Percentiles rank a stretch among this genome's conserved stretches.
phyloP scores from a whole-genome alignment of 306 rosid species.

The barrel medic (Medicago truncatula) region MtrunA17r5.0-ANR NC_053044.1:23483501-23484000 shows the following conservation, averaged over 20 bases:
- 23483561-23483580: slow-evolving; percentile 2
- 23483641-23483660: neutral
- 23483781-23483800: neutral
- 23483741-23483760: neutral
- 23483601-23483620: neutral
- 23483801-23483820: too few species aligned
- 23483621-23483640: neutral
- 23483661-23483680: neutral
- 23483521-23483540: slow-evolving; percentile 66
- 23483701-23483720: neutral
- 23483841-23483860: neutral
- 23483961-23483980: neutral
- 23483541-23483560: slow-evolving; percentile 34
- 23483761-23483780: neutral
- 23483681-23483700: neutral
- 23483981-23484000: neutral
- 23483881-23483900: neutral
- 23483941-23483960: neutral
- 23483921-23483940: neutral
- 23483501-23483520: slow-evolving; percentile 62
- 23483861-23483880: neutral
- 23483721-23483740: neutral
- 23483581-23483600: slow-evolving; percentile 10
- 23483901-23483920: neutral
- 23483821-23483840: neutral